Percentiles rank a stretch among this genome's conserved stretches.
phyloP scores from a whole-genome alignment of 257 asterid genomes.

The Lavandula angustifolia region DNA sequence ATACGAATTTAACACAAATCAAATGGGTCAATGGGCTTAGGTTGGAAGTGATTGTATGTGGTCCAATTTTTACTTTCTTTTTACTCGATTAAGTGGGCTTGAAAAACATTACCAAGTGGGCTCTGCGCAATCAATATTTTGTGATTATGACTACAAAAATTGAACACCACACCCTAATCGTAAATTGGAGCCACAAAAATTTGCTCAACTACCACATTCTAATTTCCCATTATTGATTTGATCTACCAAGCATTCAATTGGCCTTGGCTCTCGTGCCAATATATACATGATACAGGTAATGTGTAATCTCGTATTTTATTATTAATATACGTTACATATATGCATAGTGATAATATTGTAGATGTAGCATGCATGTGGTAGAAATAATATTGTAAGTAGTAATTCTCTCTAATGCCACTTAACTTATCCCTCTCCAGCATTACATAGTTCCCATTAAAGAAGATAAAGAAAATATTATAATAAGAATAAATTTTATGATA shows the following conservation, averaged over 20 bases:
- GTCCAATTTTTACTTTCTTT: conserved; percentile 23
- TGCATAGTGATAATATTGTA: too few relatives aligned
- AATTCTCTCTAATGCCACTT: too few relatives aligned
- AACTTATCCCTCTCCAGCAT: too few relatives aligned
- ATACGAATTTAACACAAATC: neutral
- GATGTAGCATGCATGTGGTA: too few relatives aligned
- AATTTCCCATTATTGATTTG: neutral
- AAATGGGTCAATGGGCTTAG: conserved; percentile 28
- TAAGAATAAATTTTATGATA: neutral
- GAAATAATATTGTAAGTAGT: too few relatives aligned
- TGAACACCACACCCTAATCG: neutral
- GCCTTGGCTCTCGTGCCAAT: neutral
- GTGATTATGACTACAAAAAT: conserved; percentile 15
- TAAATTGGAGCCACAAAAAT: conserved; percentile 10
- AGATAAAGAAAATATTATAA: neutral
- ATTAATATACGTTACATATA: too few relatives aligned
- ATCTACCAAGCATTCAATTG: neutral
- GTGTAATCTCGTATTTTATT: too few relatives aligned
- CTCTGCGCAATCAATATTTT: neutral
- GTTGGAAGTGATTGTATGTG: conserved; percentile 2
- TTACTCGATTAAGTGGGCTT: conserved; percentile 17
- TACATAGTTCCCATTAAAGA: neutral
- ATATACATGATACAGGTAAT: too few relatives aligned
- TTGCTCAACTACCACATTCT: conserved; percentile 26
- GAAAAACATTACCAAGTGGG: conserved; percentile 18